phyloP scores from a whole-genome alignment of 345 rosid species.

The Lumnitzera littorea region DNA sequence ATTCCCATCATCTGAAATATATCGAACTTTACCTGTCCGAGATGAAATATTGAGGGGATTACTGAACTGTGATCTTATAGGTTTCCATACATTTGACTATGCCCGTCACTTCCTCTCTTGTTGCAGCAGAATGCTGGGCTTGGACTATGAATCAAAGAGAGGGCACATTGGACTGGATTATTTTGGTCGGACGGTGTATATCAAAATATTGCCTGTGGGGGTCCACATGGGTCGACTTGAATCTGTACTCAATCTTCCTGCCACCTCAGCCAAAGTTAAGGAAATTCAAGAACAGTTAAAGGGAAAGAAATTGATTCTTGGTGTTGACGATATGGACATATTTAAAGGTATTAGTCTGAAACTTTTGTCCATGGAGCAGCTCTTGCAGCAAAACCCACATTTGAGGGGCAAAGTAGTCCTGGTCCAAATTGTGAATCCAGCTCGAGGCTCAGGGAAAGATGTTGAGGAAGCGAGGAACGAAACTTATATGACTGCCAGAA shows the following conservation, averaged over 20 bases:
- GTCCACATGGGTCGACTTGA: constrained; percentile 72
- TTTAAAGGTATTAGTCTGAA: constrained; percentile 77
- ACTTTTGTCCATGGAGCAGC: constrained; percentile 58
- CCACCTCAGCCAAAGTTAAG: constrained; percentile 49
- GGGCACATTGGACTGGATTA: constrained; percentile 83
- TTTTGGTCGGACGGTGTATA: constrained; percentile 69
- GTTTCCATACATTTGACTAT: constrained; percentile 81
- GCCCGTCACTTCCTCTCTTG: constrained; percentile 74
- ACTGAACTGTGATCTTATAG: constrained; percentile 69
- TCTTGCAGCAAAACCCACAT: constrained; percentile 45
- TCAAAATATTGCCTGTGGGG: constrained; percentile 70
- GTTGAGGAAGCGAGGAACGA: constrained; percentile 70
- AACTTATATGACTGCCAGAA: constrained; percentile 44
- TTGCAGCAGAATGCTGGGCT: constrained; percentile 84
- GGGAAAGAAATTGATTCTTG: constrained; percentile 62
- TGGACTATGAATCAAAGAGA: constrained; percentile 77
- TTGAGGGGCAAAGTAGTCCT: constrained; percentile 61
- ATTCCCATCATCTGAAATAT: constrained; percentile 78
- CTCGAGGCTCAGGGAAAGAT: constrained; percentile 63
- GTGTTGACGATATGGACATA: constrained; percentile 84
- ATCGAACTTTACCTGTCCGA: constrained; percentile 64
- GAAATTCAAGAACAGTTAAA: constrained; percentile 51
- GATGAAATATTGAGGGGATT: constrained; percentile 60
- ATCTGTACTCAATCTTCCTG: constrained; percentile 51
- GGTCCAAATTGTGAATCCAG: constrained; percentile 78